Conservation (phyloP, 257 asterid species). For the Solanum chilense region DNA sequence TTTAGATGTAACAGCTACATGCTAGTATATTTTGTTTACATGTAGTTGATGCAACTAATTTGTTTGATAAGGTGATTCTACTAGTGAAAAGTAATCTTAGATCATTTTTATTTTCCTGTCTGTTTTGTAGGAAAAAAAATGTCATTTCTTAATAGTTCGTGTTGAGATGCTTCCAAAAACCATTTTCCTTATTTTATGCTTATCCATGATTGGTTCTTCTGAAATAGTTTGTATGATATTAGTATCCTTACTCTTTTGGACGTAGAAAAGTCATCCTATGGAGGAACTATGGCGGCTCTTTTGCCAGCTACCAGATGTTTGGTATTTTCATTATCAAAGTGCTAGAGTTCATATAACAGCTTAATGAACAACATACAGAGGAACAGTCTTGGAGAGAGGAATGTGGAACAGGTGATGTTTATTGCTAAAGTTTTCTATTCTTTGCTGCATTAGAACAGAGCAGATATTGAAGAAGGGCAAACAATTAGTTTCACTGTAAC, state of each 20-base stretch:
- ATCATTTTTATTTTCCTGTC: not conserved
- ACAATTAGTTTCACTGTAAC: not conserved
- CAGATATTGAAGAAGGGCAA: not conserved
- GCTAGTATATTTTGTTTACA: not conserved
- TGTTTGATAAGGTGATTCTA: not conserved
- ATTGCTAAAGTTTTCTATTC: not conserved
- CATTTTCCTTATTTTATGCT: not conserved
- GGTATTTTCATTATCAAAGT: conserved; percentile 2
- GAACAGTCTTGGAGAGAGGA: conserved; percentile 41
- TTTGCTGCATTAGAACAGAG: not conserved
- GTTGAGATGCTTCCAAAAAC: not conserved
- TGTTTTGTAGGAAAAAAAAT: not conserved
- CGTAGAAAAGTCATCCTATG: not conserved
- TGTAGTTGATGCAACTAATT: not conserved
- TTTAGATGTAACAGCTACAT: not conserved
- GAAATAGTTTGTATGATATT: not conserved
- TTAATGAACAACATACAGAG: conserved; percentile 40
- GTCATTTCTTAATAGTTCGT: not conserved
- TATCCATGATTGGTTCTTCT: not conserved
- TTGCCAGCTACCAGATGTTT: conserved; percentile 9
- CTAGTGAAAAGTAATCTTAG: not conserved
- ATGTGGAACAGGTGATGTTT: conserved; percentile 42
- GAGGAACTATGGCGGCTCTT: not conserved
- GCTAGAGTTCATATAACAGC: conserved; percentile 19
- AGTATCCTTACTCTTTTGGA: not conserved